Conservation (phyloP, 345 rosid species). For the Gossypium anomalum region DNA sequence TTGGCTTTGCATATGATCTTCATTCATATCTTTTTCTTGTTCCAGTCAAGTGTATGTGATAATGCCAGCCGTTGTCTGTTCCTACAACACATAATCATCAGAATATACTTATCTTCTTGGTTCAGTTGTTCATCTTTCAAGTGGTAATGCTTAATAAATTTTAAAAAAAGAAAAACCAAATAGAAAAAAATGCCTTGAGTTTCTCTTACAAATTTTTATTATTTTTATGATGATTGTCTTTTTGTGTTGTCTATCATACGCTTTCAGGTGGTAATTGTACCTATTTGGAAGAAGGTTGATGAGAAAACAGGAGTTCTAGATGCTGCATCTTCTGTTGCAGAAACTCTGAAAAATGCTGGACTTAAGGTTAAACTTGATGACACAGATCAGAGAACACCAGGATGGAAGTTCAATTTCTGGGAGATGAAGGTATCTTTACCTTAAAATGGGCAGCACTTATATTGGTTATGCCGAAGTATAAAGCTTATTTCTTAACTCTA, state of each 20-base stretch:
- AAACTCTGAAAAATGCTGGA: constrained; percentile 55
- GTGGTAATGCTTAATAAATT: background rate
- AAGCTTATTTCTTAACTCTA: background rate
- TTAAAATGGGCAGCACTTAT: background rate
- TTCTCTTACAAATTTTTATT: background rate
- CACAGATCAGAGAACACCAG: constrained; percentile 74
- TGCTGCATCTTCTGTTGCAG: constrained; percentile 65
- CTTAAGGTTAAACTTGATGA: constrained; percentile 84
- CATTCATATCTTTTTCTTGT: background rate
- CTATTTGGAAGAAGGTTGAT: constrained; percentile 79
- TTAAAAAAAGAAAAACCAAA: background rate
- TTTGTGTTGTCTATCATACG: constrained; percentile 11
- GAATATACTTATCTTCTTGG: background rate
- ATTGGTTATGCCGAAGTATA: background rate
- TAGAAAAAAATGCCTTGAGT: background rate
- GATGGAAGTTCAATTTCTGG: constrained; percentile 98
- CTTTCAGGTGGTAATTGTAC: constrained; percentile 70
- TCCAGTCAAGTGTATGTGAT: background rate
- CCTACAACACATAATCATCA: background rate
- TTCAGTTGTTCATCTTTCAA: background rate
- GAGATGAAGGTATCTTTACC: constrained; percentile 72
- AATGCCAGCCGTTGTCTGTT: background rate
- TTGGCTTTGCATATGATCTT: background rate
- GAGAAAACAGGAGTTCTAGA: constrained; percentile 69
- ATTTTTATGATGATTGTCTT: background rate